Conservation (phyloP, 2,329 filamentous ascomycete genomes). For the Lachnellula cervina region DNA sequence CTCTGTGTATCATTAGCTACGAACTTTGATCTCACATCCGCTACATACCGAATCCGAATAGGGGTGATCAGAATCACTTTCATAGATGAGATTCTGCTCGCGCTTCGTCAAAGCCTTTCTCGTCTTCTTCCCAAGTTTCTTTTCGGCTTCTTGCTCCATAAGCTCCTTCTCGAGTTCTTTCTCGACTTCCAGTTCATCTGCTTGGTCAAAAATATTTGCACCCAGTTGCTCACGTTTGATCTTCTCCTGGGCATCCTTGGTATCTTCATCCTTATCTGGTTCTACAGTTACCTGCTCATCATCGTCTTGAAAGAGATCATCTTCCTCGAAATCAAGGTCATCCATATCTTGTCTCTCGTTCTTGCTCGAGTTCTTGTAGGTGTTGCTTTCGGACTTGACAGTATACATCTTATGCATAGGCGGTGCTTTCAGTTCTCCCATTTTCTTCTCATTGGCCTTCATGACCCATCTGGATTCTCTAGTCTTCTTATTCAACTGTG, state of each 20-base stretch:
- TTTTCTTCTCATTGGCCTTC: slow-evolving; percentile 56
- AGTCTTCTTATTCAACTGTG: slow-evolving; percentile 72
- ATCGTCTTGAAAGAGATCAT: slow-evolving; percentile 79
- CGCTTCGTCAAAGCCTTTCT: slow-evolving; percentile 78
- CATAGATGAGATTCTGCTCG: slow-evolving; percentile 83
- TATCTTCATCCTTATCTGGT: slow-evolving; percentile 74
- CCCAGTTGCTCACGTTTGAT: slow-evolving; percentile 78
- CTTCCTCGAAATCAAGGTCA: slow-evolving; percentile 62
- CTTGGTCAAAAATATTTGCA: slow-evolving; percentile 75
- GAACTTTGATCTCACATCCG: slow-evolving; percentile 14
- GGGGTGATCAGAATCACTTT: slow-evolving; percentile 61
- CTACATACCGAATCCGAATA: slow-evolving; percentile 47
- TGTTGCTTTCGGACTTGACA: slow-evolving; percentile 66
- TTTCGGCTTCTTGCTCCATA: slow-evolving; percentile 63
- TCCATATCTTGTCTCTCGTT: slow-evolving; percentile 66
- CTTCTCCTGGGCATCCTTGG: slow-evolving; percentile 64
- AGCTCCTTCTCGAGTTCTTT: slow-evolving; percentile 66
- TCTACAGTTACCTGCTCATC: slow-evolving; percentile 76
- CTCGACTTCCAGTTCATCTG: slow-evolving; percentile 66
- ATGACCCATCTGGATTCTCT: slow-evolving; percentile 78
- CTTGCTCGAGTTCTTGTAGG: slow-evolving; percentile 55
- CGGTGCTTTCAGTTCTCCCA: slow-evolving; percentile 54
- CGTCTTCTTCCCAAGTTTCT: slow-evolving; percentile 68
- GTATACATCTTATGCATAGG: slow-evolving; percentile 44
- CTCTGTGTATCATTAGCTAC: slow-evolving; percentile 36